phyloP scores from a whole-genome alignment of 2,329 filamentous ascomycete species.

The Akanthomyces lecanii region DNA sequence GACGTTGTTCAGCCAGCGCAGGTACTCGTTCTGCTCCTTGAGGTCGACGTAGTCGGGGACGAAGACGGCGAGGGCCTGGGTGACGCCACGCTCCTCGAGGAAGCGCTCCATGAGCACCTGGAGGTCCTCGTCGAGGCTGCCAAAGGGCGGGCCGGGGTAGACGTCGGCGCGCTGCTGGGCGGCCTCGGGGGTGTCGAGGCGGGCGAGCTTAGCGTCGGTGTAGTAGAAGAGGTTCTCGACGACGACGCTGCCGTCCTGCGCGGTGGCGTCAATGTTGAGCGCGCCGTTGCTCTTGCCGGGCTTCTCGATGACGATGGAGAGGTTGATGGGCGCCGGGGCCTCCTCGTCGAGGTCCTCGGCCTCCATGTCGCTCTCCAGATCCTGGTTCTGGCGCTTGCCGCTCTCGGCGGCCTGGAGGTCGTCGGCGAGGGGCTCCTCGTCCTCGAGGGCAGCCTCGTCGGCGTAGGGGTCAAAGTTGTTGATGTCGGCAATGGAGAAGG shows the following conservation, averaged over 20 bases:
- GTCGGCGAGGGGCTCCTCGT: constrained; percentile 34
- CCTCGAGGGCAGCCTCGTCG: constrained; percentile 36
- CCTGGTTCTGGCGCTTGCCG: constrained; percentile 44
- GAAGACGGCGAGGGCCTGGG: constrained; percentile 80
- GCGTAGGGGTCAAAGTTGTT: constrained; percentile 37
- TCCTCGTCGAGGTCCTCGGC: constrained; percentile 43
- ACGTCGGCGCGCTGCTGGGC: constrained; percentile 71
- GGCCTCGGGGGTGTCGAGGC: constrained; percentile 69
- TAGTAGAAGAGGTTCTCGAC: constrained; percentile 92
- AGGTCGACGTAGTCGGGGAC: constrained; percentile 94
- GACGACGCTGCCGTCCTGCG: constrained; percentile 79
- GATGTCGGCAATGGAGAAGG: constrained; percentile 41
- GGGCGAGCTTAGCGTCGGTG: constrained; percentile 70
- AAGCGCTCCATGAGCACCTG: constrained; percentile 90
- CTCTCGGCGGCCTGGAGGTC: constrained; percentile 50
- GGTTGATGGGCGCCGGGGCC: constrained; percentile 69
- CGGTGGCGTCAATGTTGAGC: constrained; percentile 79
- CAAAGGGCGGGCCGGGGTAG: constrained; percentile 89
- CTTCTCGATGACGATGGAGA: constrained; percentile 88
- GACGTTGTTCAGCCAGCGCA: constrained; percentile 82
- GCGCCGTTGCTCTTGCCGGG: constrained; percentile 66
- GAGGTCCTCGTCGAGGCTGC: constrained; percentile 91
- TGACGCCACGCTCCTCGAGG: constrained; percentile 90
- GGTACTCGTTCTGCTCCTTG: constrained; percentile 98
- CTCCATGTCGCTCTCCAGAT: constrained; percentile 46